Evolutionary conservation across 495 filamentous ascomycete genomes (phyloP).

Genomic region (Sordaria brevicollis): DNA sequence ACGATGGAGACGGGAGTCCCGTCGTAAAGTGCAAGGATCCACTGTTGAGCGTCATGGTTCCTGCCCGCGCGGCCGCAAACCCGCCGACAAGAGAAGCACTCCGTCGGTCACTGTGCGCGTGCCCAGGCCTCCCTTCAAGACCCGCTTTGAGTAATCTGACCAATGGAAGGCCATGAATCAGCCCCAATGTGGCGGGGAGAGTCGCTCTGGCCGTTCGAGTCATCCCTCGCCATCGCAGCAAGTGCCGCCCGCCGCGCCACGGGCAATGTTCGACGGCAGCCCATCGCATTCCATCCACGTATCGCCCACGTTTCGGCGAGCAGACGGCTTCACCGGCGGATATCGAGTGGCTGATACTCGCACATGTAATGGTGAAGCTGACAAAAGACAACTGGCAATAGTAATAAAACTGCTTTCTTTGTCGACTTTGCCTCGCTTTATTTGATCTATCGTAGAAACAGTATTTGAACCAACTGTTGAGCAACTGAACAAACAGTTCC

Average conservation of each 20-base stretch:
- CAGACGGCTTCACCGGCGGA: not conserved
- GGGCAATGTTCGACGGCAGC: constrained; percentile 18
- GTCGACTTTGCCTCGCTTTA: not conserved
- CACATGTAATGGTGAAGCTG: not conserved
- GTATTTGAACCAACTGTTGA: not conserved
- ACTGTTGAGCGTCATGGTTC: not conserved
- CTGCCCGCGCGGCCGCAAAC: not conserved
- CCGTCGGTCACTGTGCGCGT: not conserved
- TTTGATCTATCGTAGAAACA: not conserved
- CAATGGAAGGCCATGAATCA: not conserved
- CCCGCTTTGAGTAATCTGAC: not conserved
- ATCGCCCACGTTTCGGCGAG: not conserved
- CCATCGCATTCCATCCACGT: constrained; percentile 18
- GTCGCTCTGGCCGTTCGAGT: constrained; percentile 21
- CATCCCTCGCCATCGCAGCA: constrained; percentile 3
- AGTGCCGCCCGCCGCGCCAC: constrained; percentile 4
- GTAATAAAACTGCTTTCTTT: not conserved
- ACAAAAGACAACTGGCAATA: not conserved
- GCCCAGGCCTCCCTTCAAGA: not conserved
- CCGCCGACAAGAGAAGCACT: not conserved
- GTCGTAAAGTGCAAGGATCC: not conserved
- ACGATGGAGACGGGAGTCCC: not conserved
- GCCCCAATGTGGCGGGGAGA: constrained; percentile 17
- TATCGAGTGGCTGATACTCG: not conserved
- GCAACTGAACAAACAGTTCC: not conserved